Base-by-base conservation (phyloP, 495 filamentous ascomycete species). In the Durotheca rogersii region DNA sequence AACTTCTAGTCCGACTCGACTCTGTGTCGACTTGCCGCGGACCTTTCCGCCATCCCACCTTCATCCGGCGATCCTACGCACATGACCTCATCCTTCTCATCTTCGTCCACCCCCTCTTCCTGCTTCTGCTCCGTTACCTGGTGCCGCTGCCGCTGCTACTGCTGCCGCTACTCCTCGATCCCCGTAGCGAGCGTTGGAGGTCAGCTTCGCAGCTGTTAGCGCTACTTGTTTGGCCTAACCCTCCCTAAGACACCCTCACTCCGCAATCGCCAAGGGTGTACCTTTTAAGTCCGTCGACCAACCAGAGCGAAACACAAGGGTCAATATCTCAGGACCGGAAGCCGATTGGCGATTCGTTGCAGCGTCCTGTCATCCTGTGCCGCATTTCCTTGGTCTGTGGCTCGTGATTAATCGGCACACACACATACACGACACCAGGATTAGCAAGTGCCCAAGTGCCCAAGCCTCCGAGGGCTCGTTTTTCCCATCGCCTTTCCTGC, bases 221-320 rank as follows among this genome's bases (percentile, higher is more conserved):
- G 55, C 49, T 53, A 53, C 53, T 58, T 53, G 38, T 51, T 53
- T 49, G 39, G 32, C 55, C 49, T 32, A 49, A 36, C 17, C 35
- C 2, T 1, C 10, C 18, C 48, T 48, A 45, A 51, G 39, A 27
- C 23, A 45, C 54, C 46, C 46, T 20, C 46, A n/a, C n/a, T n/a
- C 53, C 37, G 45, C 29, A 35, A 46, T 40, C 16, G 35, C 40
- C 48, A 19, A 47, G 41, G 37, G 37, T 12, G 37, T 23, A 25
- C 37, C 21, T 40, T 40, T 40, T 27, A 27, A 12, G 10, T n/a
- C 11, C 50, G 30, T 12, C 41, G 46, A 29, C 56, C 56, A 59
- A 59, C 56, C 56, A 59, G 46, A 34, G 35, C 21, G 41, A 41
- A 51, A 53, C 56, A 59, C 56, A 59, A 59, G 56, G 56, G 54